Percentiles rank a stretch among this genome's conserved stretches.
phyloP scores from a whole-genome alignment of 1,284 basidiomycete genomes.

The Microbotryum scabiosae region DNA sequence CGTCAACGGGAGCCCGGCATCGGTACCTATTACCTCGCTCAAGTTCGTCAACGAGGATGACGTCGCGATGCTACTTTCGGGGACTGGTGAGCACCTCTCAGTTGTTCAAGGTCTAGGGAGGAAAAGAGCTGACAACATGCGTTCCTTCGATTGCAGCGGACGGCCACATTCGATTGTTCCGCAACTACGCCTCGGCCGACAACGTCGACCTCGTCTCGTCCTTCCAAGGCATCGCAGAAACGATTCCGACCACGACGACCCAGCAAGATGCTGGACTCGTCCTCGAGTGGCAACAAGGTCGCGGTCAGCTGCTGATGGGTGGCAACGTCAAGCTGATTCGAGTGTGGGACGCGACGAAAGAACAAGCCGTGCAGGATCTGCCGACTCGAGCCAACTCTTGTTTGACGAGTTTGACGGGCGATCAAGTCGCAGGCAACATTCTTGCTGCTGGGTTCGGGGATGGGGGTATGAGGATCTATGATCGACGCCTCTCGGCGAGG shows the following conservation, averaged over 20 bases:
- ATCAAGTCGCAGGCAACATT: conserved; percentile 65
- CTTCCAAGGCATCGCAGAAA: conserved; percentile 79
- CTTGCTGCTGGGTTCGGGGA: conserved; percentile 91
- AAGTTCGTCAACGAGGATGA: conserved; percentile 94
- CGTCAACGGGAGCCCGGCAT: conserved; percentile 71
- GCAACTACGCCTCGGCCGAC: conserved; percentile 60
- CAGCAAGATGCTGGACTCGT: conserved; percentile 73
- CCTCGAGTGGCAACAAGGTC: conserved; percentile 87
- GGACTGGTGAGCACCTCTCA: conserved; percentile 54
- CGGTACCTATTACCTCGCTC: conserved; percentile 63
- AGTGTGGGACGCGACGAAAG: conserved; percentile 91
- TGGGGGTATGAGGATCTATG: conserved; percentile 82
- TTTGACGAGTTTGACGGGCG: conserved; percentile 74
- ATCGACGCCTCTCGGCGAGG: conserved; percentile 75
- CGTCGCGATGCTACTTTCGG: conserved; percentile 80
- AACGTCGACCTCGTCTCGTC: conserved; percentile 77
- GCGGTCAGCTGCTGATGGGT: conserved; percentile 75
- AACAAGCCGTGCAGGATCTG: conserved; percentile 58
- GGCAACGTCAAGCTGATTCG: conserved; percentile 85
- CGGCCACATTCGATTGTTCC: conserved; percentile 81
- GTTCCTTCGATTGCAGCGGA: conserved; percentile 53
- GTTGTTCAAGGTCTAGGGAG: too few species aligned
- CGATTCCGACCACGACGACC: conserved; percentile 49
- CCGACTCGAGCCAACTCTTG: conserved; percentile 84
- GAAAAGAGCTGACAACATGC: background rate